These are phyloP conservation scores for Suillus occidentalis DNA, from an alignment of 768 basidiomycete species.

Conservation along the genomic window DNA sequence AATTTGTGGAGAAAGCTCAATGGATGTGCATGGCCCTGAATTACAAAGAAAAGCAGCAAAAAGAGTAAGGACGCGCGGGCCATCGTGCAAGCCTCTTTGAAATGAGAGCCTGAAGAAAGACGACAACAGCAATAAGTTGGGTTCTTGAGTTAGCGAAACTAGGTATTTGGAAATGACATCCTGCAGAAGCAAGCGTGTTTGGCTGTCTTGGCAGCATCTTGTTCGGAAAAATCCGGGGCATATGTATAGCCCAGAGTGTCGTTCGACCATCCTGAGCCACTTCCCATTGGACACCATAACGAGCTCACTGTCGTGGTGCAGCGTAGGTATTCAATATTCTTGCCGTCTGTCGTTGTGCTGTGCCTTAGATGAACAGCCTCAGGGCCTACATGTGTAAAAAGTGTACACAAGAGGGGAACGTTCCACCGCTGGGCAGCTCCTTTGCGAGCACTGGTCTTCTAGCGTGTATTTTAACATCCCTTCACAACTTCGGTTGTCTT, in stretches of 20 bases:
- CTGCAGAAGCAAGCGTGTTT: constrained; percentile 14
- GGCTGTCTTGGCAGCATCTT: constrained; percentile 11
- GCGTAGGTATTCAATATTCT: neutral
- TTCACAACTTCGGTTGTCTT: constrained; percentile 25
- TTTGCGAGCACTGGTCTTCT: constrained; percentile 20
- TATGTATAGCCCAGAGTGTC: neutral
- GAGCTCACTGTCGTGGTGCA: neutral
- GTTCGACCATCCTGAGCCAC: neutral
- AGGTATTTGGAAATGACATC: constrained; percentile 6
- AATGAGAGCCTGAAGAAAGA: neutral
- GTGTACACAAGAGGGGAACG: neutral
- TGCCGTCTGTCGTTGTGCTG: neutral
- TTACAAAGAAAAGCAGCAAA: constrained; percentile 10
- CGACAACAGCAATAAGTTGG: constrained; percentile 4
- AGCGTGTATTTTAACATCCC: constrained; percentile 19
- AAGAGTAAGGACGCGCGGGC: constrained; percentile 6
- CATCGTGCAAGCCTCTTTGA: constrained; percentile 19
- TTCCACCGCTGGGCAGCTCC: constrained; percentile 12
- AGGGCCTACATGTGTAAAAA: neutral
- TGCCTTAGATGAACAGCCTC: neutral
- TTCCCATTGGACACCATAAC: neutral
- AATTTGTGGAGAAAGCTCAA: constrained; percentile 34
- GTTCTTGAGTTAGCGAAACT: neutral
- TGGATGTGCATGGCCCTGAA: constrained; percentile 9
- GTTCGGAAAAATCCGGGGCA: constrained; percentile 16